Evolutionary conservation across 768 basidiomycete species (phyloP), one percentile per base, ranked within the genome.

Genomic region (Dioszegia crocea): DNA sequence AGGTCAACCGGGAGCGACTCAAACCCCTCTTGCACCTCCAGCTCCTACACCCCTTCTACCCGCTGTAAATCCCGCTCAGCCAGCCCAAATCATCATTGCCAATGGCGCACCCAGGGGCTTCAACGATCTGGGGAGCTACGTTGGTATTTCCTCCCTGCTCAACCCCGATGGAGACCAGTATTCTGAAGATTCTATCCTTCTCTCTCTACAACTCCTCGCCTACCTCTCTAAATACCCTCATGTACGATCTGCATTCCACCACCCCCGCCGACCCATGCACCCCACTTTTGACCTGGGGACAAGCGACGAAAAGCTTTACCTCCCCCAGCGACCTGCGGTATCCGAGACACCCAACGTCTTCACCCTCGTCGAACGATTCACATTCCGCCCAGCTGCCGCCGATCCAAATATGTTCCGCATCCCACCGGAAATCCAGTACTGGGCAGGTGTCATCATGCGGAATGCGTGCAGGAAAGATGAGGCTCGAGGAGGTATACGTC

Each of bases 401-500:
- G 91, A 93, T 27, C 83, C 83, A 19, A 85, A 86, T 62, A 79
- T 86, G 53, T 84, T 83, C 4, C 84, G 84, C 24, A 81, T 84
- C 47, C 91, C 92, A 0, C 80, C 82, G 10, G 94, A 98, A 75
- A 94, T 99, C 23, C 91, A 96, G 77, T 96, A 97, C 69, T 98
- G 96, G 96, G 96, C 94, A 0, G 91, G 92, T 2, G 94, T 97
- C n/a, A 96, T 98, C 71, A 99, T 98, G 96, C 83, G 96, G 52
- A 99, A 99, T 76, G 96, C 96, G 12, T 99, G 96, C 78, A 81
- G 94, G 74, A 98, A 99, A 80, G 96, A 98, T 67, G 94, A 98
- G 63, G 85, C 82, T 48, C 80, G 86, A 33, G 92, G 92, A 52
- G 96, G 96, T 11, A 92, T 97, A 62, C 79, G 96, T 56, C 96